Evolutionary conservation across 2,329 filamentous ascomycete species (phyloP).

Genomic region (Alternaria panax): DNA sequence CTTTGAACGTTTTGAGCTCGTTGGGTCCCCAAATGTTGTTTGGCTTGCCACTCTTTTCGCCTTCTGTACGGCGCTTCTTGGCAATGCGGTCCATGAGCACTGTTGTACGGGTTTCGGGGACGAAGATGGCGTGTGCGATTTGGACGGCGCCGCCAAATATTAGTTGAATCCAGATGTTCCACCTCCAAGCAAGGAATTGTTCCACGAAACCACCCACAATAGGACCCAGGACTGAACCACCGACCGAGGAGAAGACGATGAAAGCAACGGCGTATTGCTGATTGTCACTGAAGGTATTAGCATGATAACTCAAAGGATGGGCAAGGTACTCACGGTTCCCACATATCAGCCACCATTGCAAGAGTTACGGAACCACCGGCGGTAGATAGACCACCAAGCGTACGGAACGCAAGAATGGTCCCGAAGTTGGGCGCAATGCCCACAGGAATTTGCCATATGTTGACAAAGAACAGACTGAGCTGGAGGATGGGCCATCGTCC

Average conservation of each 20-base stretch:
- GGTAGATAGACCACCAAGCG: slow-evolving; percentile 55
- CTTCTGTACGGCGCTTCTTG: slow-evolving; percentile 72
- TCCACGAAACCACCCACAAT: slow-evolving; percentile 81
- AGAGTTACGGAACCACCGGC: slow-evolving; percentile 71
- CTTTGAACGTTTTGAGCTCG: slow-evolving; percentile 62
- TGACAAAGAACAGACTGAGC: slow-evolving; percentile 75
- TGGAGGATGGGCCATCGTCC: slow-evolving; percentile 80
- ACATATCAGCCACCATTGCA: slow-evolving; percentile 70
- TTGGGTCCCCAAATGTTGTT: slow-evolving; percentile 75
- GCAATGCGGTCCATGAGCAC: slow-evolving; percentile 82
- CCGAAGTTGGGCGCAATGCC: slow-evolving; percentile 76
- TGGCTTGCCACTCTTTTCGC: slow-evolving; percentile 65
- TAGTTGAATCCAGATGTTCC: slow-evolving; percentile 85
- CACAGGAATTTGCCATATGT: slow-evolving; percentile 72
- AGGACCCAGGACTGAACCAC: slow-evolving; percentile 77
- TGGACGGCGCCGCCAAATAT: slow-evolving; percentile 79
- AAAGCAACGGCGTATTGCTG: slow-evolving; percentile 73
- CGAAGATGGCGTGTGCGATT: slow-evolving; percentile 69
- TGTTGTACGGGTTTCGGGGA: slow-evolving; percentile 79
- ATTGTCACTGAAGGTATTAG: slow-evolving; percentile 40
- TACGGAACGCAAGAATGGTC: slow-evolving; percentile 69
- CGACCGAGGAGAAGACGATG: slow-evolving; percentile 80
- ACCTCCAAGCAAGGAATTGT: slow-evolving; percentile 73
- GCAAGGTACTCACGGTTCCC: slow-evolving; percentile 47
- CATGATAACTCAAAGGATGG: background rate